phyloP scores from a whole-genome alignment of 2,329 filamentous ascomycete genomes.

The Fusarium sp. region DNA sequence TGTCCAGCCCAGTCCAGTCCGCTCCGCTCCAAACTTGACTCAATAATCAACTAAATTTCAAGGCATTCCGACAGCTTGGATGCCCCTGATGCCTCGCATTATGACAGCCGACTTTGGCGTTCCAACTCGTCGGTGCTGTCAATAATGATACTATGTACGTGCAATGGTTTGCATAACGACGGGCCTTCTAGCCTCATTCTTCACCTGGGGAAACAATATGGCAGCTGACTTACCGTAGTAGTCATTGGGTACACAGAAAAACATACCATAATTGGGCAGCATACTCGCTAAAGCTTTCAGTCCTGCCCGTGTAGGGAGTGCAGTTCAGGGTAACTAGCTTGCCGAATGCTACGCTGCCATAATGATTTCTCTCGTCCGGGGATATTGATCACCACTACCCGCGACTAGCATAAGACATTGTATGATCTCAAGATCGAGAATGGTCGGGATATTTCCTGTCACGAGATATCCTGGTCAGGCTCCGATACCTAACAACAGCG shows the following conservation, averaged over 20 bases:
- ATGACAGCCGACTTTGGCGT: constrained; percentile 7
- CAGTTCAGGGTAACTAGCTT: constrained; percentile 10
- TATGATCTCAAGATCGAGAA: background rate
- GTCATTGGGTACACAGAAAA: background rate
- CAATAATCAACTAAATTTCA: background rate
- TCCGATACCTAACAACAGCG: background rate
- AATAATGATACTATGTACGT: constrained; percentile 3
- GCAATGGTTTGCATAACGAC: constrained; percentile 8
- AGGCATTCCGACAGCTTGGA: constrained; percentile 33
- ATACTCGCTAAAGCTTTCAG: too few relatives aligned
- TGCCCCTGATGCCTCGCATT: constrained; percentile 13
- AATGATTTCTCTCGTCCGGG: background rate
- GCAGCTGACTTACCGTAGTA: background rate
- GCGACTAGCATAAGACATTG: constrained; percentile 4
- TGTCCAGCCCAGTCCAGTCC: constrained; percentile 6
- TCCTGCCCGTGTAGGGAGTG: background rate
- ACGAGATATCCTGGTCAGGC: constrained; percentile 18
- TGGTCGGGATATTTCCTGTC: constrained; percentile 3
- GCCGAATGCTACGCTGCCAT: constrained; percentile 7
- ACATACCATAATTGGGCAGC: background rate
- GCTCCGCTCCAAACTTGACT: too few relatives aligned
- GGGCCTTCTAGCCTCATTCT: background rate
- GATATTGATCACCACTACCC: constrained; percentile 21
- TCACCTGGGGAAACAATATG: background rate
- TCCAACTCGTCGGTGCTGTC: constrained; percentile 16